Evolutionary conservation across 2,329 filamentous ascomycete genomes (phyloP).

Genomic region (Penicillium italicum): DNA sequence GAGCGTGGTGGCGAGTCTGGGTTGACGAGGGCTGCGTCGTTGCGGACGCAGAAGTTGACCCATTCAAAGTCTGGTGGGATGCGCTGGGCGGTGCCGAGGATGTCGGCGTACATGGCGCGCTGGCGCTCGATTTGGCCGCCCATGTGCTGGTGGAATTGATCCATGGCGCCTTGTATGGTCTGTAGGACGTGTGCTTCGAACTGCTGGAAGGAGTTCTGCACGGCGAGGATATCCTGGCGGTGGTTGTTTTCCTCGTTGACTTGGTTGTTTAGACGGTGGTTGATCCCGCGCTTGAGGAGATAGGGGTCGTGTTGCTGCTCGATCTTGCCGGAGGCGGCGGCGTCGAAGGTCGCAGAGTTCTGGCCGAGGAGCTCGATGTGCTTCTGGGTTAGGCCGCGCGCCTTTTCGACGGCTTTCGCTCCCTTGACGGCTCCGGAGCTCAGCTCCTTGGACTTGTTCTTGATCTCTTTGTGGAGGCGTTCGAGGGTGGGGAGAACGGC

Average conservation of each 20-base stretch:
- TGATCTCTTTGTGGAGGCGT: slow-evolving; percentile 91
- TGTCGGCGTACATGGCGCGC: slow-evolving; percentile 76
- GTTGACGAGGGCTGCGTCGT: slow-evolving; percentile 70
- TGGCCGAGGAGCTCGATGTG: slow-evolving; percentile 92
- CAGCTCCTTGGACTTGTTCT: slow-evolving; percentile 91
- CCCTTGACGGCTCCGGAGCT: slow-evolving; percentile 74
- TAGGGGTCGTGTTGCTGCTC: slow-evolving; percentile 80
- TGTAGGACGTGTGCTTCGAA: slow-evolving; percentile 85
- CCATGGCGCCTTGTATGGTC: slow-evolving; percentile 76
- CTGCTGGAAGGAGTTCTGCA: slow-evolving; percentile 83
- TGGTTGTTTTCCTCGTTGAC: slow-evolving; percentile 95
- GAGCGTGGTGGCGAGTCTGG: slow-evolving; percentile 69
- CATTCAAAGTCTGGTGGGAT: slow-evolving; percentile 87
- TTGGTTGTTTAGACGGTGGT: slow-evolving; percentile 84
- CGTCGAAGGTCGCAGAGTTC: slow-evolving; percentile 75
- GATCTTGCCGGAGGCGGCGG: slow-evolving; percentile 63
- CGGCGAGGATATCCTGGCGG: slow-evolving; percentile 79
- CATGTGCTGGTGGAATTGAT: slow-evolving; percentile 76
- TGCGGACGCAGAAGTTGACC: slow-evolving; percentile 75
- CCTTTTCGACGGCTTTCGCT: slow-evolving; percentile 88
- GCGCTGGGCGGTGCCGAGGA: slow-evolving; percentile 70
- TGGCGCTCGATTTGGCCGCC: slow-evolving; percentile 78
- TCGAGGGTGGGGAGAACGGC: slow-evolving; percentile 84
- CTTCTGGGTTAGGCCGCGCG: slow-evolving; percentile 81
- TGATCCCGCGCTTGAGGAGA: slow-evolving; percentile 73